phyloP scores from a whole-genome alignment of 805 yeast species.

The Zygoascus bituminiphila region DNA sequence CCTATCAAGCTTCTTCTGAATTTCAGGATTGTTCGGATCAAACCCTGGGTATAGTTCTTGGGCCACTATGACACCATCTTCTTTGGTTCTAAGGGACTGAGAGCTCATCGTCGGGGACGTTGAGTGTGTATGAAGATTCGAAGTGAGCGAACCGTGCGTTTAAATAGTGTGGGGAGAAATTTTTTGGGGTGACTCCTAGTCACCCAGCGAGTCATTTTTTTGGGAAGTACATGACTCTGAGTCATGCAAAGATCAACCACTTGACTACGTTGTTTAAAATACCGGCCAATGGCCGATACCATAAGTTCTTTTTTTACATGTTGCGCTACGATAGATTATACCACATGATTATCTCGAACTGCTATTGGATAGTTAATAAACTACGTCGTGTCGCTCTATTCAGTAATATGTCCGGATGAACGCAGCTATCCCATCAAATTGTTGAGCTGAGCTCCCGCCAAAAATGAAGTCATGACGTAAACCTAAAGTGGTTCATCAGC shows the following conservation, averaged over 20 bases:
- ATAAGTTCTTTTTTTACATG: too few species aligned
- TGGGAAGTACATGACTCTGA: neutral
- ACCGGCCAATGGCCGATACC: too few species aligned
- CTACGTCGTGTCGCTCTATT: too few species aligned
- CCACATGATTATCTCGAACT: too few species aligned
- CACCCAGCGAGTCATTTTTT: neutral
- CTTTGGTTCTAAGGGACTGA: neutral
- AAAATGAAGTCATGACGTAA: too few species aligned
- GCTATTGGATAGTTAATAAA: too few species aligned
- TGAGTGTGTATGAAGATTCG: neutral
- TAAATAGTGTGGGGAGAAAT: neutral
- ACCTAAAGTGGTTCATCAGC: too few species aligned
- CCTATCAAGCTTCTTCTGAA: constrained; percentile 19
- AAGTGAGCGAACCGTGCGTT: neutral
- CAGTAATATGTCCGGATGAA: too few species aligned
- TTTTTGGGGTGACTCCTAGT: neutral
- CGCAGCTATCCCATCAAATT: too few species aligned
- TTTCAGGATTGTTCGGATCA: neutral
- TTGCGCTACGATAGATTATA: too few species aligned
- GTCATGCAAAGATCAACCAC: neutral
- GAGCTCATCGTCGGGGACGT: neutral
- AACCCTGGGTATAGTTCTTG: neutral
- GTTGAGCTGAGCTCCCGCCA: too few species aligned
- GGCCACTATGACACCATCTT: neutral
- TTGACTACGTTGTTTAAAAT: too few species aligned